Evolutionary conservation across 1,139 yeast species (phyloP), one percentile per base, ranked within the genome.

Genomic region (Kazachstania sp.): DNA sequence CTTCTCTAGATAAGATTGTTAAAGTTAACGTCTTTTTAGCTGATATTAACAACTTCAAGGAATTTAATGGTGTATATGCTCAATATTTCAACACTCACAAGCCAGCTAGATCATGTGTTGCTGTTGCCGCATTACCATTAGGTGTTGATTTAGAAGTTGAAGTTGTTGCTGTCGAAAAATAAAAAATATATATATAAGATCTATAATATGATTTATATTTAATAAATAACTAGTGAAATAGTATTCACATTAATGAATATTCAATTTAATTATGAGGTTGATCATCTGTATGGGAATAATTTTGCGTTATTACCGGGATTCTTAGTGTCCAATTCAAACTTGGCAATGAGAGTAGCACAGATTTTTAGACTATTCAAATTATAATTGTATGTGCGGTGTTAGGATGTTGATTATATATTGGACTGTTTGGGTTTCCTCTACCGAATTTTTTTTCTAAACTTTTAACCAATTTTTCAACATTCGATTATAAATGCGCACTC

Each of bases 61-160:
- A 79, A 56, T 86, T 90, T 73, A 90, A 90, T 71, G 76, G 75
- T 56, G 92, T 86, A 46, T 90, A 88, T 70, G 81, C 78, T 54
- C 82, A 84, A 68, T 85, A 84, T 70, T 88, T 90, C 72, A 73
- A 67, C 65, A 75, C 72, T 49, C 95, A 86, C 73, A 85, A 84
- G 70, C 97, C 97, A 48, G 96, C 97, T 37, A 85, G 97, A 75
- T 85, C 95, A 2, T 87, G 95, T 74, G 95, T 88, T 57, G 95
- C 95, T 41, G 97, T 87, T 54, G 81, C 79, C 66, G 79, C 79
- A 53, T 79, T 88, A 63, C 97, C 97, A 52, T 78, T 88, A 66
- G 86, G 87, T 49, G 86, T 81, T 51, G 84, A 78, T 49, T 76
- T 83, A 44, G 81, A 77, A 65, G 71, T 77, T 58, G 97, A 88